A percentile compares a stretch with the other conserved stretches of the same genome.
phyloP scores from a whole-genome alignment of 2,329 filamentous ascomycete genomes.

The Neofusicoccum laricinum region DNA sequence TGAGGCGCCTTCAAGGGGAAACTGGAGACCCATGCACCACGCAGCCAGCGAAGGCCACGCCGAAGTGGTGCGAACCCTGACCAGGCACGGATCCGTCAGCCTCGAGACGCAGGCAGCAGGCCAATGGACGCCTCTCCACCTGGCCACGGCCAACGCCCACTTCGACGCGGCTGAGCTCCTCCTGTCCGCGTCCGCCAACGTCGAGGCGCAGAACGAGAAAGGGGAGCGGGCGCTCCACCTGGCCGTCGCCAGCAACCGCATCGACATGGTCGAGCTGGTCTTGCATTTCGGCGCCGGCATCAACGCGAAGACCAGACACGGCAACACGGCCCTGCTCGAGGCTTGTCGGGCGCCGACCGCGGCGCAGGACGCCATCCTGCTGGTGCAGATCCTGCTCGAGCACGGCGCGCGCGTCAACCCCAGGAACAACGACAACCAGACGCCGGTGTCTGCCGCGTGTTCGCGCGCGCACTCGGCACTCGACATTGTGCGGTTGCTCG shows the following conservation, averaged over 20 bases:
- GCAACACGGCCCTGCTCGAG: conserved; percentile 37
- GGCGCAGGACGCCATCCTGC: not conserved
- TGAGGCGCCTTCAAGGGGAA: not conserved
- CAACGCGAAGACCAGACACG: conserved; percentile 34
- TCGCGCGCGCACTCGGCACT: conserved; percentile 42
- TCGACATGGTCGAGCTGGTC: conserved; percentile 30
- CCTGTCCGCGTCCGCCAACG: not conserved
- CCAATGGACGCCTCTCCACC: not conserved
- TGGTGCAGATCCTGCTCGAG: not conserved
- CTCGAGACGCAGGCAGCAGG: not conserved
- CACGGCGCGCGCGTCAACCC: conserved; percentile 15
- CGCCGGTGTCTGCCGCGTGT: conserved; percentile 58
- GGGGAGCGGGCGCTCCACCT: not conserved
- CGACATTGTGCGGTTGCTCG: conserved; percentile 28
- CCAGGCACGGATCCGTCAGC: not conserved
- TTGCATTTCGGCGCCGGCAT: conserved; percentile 32
- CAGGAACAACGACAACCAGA: conserved; percentile 37
- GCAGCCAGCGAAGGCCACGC: not conserved
- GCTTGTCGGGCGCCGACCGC: conserved; percentile 17
- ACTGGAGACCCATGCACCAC: not conserved
- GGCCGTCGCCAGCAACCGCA: conserved; percentile 30
- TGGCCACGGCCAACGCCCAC: not conserved
- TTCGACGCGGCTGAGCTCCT: not conserved
- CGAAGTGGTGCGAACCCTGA: not conserved
- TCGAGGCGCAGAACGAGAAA: not conserved